Evolutionary conservation across 352 stramenopile species (phyloP).

Genomic region (Globisporangium sylvaticum): DNA sequence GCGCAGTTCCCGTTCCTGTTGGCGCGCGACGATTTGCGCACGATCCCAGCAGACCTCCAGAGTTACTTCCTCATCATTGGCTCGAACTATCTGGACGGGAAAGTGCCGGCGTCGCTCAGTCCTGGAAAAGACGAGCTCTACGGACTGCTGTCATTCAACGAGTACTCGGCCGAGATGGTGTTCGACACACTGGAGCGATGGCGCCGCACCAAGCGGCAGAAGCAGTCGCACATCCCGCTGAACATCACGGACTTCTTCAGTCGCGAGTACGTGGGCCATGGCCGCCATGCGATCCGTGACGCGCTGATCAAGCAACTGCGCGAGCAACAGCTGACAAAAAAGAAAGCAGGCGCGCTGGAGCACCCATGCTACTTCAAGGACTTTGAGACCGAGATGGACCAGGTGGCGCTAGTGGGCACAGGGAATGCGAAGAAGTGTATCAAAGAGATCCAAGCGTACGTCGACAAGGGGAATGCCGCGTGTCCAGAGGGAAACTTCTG

Average conservation of each 20-base stretch:
- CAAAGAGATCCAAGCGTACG: slow-evolving; percentile 29
- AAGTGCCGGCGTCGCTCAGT: slow-evolving; percentile 40
- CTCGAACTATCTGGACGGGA: slow-evolving; percentile 57
- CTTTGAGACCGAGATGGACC: slow-evolving; percentile 13
- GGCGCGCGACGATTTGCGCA: slow-evolving; percentile 40
- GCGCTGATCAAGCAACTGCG: slow-evolving; percentile 31
- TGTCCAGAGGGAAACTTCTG: slow-evolving; percentile 57
- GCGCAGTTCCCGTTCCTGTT: slow-evolving; percentile 54
- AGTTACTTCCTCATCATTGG: slow-evolving; percentile 58
- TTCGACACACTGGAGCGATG: slow-evolving; percentile 70
- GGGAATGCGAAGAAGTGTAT: slow-evolving; percentile 50
- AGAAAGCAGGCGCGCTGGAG: slow-evolving; percentile 13
- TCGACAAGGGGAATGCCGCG: slow-evolving; percentile 43
- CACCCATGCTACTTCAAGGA: slow-evolving; percentile 52
- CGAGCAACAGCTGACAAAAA: slow-evolving; percentile 1
- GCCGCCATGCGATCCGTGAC: slow-evolving; percentile 19
- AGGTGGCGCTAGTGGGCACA: slow-evolving; percentile 28
- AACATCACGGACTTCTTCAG: slow-evolving; percentile 69
- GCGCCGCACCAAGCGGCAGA: slow-evolving; percentile 55
- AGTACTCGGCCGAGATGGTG: slow-evolving; percentile 35
- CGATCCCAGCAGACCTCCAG: slow-evolving; percentile 32
- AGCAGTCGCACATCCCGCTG: slow-evolving; percentile 49
- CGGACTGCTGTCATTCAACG: slow-evolving; percentile 49
- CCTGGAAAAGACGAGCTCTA: slow-evolving; percentile 54
- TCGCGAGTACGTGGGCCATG: slow-evolving; percentile 43